Base-by-base conservation (phyloP, 495 filamentous ascomycete genomes). In the Letharia lupina region DNA sequence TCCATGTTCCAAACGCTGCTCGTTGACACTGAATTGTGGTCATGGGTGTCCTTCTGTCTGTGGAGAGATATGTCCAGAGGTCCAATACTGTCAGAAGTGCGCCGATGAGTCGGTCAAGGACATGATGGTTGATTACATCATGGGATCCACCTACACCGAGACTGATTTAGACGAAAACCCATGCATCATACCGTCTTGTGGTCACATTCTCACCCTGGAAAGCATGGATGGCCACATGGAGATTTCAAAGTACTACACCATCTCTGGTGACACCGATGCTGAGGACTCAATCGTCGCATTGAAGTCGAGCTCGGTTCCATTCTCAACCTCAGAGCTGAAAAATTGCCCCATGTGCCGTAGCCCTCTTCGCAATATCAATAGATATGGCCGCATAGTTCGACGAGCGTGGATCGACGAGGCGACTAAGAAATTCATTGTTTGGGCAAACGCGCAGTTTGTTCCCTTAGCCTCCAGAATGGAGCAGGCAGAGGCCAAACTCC, bases 11-110 rank as follows among this genome's bases (percentile, higher is more conserved):
- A 67, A 78, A 56, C 80, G 90, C 6, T 94, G 90, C 64, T 70
- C 77, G 2, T 75, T 80, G 44, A 33, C 60, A 1, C 75, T 93
- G 1, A 33, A 28, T 0, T 95, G 90, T 69, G 87, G 87, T 0
- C 87, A 91, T 70, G 83, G 78, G 74, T 87, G 85, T 70, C 89
- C 89, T 3, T 85, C 82, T 0, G 69, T 89, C 15, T 90, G 87
- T 65, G 87, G 88, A 2, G 89, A 92, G 67, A 60, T 61, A 0
- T 93, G 88, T 67, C 88, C 88, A 11, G 37, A 71, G 8, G 59
- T 57, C 2, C 68, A 71, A n/a, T 84, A 78, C 58, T 91, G 89
- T 69, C 85, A 88, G 69, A 63, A 71, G 0, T 89, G 86, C 65
- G 78, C 73, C 1, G 63, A 67, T 18, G 69, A 77, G 6, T 70